Conservation (phyloP, 768 basidiomycete species). For the Boletellus sp. region DNA sequence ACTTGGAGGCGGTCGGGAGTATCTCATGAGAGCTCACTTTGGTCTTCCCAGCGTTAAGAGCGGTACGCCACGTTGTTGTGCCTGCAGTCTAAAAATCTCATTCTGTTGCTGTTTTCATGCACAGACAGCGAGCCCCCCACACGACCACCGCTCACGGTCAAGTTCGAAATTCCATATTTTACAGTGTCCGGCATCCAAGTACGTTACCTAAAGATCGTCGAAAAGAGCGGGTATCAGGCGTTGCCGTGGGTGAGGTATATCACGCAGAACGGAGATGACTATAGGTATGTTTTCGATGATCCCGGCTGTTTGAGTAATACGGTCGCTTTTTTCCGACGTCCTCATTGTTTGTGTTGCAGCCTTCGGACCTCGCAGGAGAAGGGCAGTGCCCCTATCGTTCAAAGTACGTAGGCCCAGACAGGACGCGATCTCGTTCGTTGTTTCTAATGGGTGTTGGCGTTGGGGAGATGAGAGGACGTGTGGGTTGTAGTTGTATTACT, state of each 20-base stretch:
- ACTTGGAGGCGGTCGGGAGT: conserved; percentile 92
- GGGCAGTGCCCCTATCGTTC: conserved; percentile 60
- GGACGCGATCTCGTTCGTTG: neutral
- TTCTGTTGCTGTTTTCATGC: conserved; percentile 36
- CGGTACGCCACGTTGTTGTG: conserved; percentile 47
- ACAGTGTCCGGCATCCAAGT: conserved; percentile 98
- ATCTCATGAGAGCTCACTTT: conserved; percentile 97
- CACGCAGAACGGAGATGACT: conserved; percentile 88
- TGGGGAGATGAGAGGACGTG: neutral
- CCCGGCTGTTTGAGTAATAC: neutral
- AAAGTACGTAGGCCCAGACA: conserved; percentile 14
- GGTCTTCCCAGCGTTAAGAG: conserved; percentile 90
- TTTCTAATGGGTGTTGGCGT: neutral
- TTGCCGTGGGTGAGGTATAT: conserved; percentile 96
- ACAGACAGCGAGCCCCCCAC: conserved; percentile 64
- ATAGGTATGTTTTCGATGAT: conserved; percentile 52
- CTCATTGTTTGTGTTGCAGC: conserved; percentile 32
- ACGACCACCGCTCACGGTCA: conserved; percentile 92
- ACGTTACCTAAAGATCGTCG: conserved; percentile 95
- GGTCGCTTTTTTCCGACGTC: neutral
- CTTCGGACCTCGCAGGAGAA: conserved; percentile 74
- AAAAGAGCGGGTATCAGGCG: conserved; percentile 97
- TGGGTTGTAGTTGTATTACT: neutral
- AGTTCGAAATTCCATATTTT: conserved; percentile 98
- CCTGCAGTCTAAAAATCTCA: conserved; percentile 14